Evolutionary conservation across 1,284 basidiomycete species (phyloP), one percentile per base, ranked within the genome.

Genomic region (Laetiporus sulphureus): DNA sequence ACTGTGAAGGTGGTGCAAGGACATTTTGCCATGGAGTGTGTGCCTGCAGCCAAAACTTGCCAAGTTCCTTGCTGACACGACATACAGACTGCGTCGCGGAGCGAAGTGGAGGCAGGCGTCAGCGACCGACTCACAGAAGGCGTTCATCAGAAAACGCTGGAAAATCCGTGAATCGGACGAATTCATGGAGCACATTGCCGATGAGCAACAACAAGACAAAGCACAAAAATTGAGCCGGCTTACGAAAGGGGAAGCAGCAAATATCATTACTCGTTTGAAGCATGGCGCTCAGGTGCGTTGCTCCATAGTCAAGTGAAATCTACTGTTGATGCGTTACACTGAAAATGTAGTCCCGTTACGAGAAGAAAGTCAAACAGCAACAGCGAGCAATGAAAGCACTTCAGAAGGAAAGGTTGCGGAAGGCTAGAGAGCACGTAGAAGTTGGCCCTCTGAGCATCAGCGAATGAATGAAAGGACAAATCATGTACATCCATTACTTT

Each of bases 191-290:
- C n/a, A n/a, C n/a, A n/a, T n/a, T n/a, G n/a, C n/a, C n/a, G n/a
- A n/a, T n/a, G n/a, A n/a, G n/a, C 4, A 20, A 3, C 13, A 38
- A 27, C 15, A 35, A 6, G 1, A 15, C 12, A 4, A 41, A 3
- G 42, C 51, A 16, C 58, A 67, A 18, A 58, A 58, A 30, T 56
- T 79, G 13, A 58, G 56, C 36, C 59, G 46, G 0, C 54, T 92
- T 53, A 88, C 75, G 3, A 90, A 86, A 60, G 89, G 90, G 1
- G 73, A 86, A 48, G 87, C 89, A 22, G 81, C 79, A 0, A 80
- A 81, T 48, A 76, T 91, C 31, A 84, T 92, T 46, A 80, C 79
- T 18, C 75, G 87, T 8, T 47, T 89, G 45, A 85, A 77, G 56
- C 82, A 91, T 55, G 90, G 89, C 18, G 84, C 83, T 25, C 66